A percentile compares a stretch with the other conserved stretches of the same genome.
Evolutionary conservation across 192 early-diverging fungal genomes (phyloP).

Genomic region (Coemansia brasiliensis): DNA sequence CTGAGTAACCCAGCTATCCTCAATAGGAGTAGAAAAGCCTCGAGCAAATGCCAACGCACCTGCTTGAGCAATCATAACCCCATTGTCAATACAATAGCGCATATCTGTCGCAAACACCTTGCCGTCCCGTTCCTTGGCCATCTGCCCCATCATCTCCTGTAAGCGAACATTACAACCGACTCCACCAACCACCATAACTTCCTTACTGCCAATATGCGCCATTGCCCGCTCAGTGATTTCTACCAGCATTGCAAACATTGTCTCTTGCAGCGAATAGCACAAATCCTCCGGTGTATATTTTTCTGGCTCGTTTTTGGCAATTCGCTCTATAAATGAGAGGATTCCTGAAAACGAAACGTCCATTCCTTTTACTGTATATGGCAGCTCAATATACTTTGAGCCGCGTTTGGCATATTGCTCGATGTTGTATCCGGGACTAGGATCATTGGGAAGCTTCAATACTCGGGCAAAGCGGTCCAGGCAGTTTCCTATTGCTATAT

Average conservation of each 20-base stretch:
- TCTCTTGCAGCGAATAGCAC: slow-evolving; percentile 98
- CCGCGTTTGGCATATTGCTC: slow-evolving; percentile 95
- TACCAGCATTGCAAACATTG: slow-evolving; percentile 98
- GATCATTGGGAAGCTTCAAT: slow-evolving; percentile 90
- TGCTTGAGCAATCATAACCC: slow-evolving; percentile 99
- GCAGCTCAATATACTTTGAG: slow-evolving; percentile 80
- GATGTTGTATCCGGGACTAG: slow-evolving; percentile 97
- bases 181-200: slow-evolving; percentile 95
- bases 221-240: slow-evolving; percentile 98
- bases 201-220: slow-evolving; percentile 90
- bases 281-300: slow-evolving; percentile 80
- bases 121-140: slow-evolving; percentile 86
- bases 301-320: slow-evolving; percentile 62
- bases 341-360: slow-evolving; percentile 98
- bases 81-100: slow-evolving; percentile 97
- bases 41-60: slow-evolving; percentile 82
- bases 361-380: slow-evolving; percentile 99
- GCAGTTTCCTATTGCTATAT: slow-evolving; percentile 98
- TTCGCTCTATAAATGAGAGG: slow-evolving; percentile 81
- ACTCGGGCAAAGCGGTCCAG: slow-evolving; percentile 96
- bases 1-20: slow-evolving; percentile 91
- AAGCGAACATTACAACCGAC: slow-evolving; percentile 94
- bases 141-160: slow-evolving; percentile 97
- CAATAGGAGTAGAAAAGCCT: slow-evolving; percentile 77
- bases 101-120: slow-evolving; percentile 96